Base-by-base conservation (phyloP, 225 moss, liverwort and hornwort genomes). In the Physcomitrellopsis africana region DNA sequence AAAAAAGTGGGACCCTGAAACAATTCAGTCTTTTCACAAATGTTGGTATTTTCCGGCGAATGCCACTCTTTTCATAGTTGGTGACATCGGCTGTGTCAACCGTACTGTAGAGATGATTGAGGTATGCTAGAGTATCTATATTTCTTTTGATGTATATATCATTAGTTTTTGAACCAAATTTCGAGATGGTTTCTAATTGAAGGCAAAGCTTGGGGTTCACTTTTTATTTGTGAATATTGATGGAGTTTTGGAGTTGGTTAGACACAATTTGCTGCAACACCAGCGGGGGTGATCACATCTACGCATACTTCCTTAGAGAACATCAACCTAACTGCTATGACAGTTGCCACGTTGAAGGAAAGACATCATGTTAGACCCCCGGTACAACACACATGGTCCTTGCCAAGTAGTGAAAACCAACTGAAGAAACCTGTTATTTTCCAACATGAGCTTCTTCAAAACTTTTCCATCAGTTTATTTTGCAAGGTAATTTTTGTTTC, bases 1-100 rank as follows among this genome's bases (percentile, higher is more conserved):
- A 57, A 89, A 95, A 68, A 95, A 95, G 73, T 99, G 97, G 95
- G 90, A 95, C 73, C 93, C 93, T 44, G 97, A 95, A 79, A 99
- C 95, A 49, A 95, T 95, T 54, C 95, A 87, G 72, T 90, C 93
- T 14, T 99, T 99, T 68, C 94, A 99, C 82, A 91, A 93, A 76
- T 93, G 95, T 69, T 99, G 97, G 97, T 95, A 99, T 74, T 99
- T 99, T 63, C 93, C 93, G 79, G 94, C 94, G 67, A 99, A 99
- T 92, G 95, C 97, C 49, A 95, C 97, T 55, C 93, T 99, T 13
- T 99, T 99, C 70, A 95, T 99, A 76, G 97, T 99, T 63, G 97
- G 95, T 69, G 97, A 99, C 60, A 79, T 99, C 73, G 94, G 97
- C 72, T 95, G 97, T 80, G 93, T 99, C 37, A 90, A 93, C 77